A percentile compares a stretch with the other conserved stretches of the same genome.
Evolutionary conservation across 192 early-diverging fungal species (phyloP).

Genomic region (Borealophlyctis nickersoniae): DNA sequence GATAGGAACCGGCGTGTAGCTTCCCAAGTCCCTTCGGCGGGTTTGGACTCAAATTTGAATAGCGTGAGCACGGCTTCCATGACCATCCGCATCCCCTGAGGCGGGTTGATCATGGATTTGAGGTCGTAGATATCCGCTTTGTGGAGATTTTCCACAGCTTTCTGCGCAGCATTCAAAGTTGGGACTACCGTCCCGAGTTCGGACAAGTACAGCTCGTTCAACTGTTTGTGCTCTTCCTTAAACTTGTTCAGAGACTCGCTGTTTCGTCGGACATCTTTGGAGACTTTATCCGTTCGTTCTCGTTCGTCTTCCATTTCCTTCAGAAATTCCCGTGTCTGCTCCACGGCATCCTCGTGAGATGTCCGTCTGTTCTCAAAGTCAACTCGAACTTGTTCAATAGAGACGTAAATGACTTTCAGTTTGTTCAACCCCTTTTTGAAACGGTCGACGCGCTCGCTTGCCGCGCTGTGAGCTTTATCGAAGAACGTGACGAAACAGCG

Average conservation of each 20-base stretch:
- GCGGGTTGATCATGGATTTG: slow-evolving; percentile 13
- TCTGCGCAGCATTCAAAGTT: slow-evolving; percentile 11
- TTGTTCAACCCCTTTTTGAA: background rate
- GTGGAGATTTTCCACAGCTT: slow-evolving; percentile 11
- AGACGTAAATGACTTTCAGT: background rate
- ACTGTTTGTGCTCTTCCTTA: slow-evolving; percentile 19
- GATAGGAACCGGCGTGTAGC: slow-evolving; percentile 24
- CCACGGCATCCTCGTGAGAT: slow-evolving; percentile 4
- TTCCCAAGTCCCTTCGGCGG: slow-evolving; percentile 29
- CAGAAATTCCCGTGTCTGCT: slow-evolving; percentile 11
- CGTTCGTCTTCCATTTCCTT: slow-evolving; percentile 27
- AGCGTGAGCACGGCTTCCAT: slow-evolving; percentile 25
- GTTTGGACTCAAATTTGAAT: slow-evolving; percentile 13
- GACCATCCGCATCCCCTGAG: slow-evolving; percentile 17
- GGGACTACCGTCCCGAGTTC: slow-evolving; percentile 23
- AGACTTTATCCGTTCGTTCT: background rate
- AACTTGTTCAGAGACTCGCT: slow-evolving; percentile 6
- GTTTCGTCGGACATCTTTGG: background rate
- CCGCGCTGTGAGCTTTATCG: background rate
- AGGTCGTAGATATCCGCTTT: slow-evolving; percentile 38
- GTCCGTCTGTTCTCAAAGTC: background rate
- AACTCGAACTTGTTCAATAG: background rate
- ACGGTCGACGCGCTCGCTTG: background rate
- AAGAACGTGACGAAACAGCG: background rate
- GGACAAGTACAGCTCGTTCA: slow-evolving; percentile 8